Evolutionary conservation across 75 land plant genomes (phyloP).

Genomic region (Isoetes taiwanensis): DNA sequence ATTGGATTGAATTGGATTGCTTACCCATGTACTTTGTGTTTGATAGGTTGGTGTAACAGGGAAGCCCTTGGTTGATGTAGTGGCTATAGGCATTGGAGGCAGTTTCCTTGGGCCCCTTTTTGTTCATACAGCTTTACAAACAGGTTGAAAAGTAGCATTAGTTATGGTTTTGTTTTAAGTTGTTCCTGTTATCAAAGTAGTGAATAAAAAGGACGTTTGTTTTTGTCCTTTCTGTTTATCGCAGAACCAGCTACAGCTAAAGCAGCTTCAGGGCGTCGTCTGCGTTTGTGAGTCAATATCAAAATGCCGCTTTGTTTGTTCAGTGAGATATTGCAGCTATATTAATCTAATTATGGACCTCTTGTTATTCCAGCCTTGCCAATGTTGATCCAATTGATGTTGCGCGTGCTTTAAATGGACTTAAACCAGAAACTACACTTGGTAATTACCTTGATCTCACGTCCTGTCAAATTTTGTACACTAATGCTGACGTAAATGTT

Average conservation of each 20-base stretch:
- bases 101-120: constrained; percentile 96
- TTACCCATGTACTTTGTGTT: not conserved
- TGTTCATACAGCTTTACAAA: constrained; percentile 93
- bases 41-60: constrained; percentile 87
- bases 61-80: constrained; percentile 69
- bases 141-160: constrained; percentile 31
- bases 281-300: constrained; percentile 66
- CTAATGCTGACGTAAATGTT: no score
- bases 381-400: constrained; percentile 98
- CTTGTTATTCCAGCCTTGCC: constrained; percentile 48
- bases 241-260: constrained; percentile 56
- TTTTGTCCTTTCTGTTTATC: not conserved
- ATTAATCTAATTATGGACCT: no score
- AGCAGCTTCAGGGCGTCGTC: constrained; percentile 54
- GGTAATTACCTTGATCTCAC: constrained; percentile 34
- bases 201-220: not conserved
- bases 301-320: no score
- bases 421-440: constrained; percentile 82
- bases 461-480: no score
- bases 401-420: constrained; percentile 51
- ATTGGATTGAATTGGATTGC: not conserved
- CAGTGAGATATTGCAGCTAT: no score
- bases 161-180: not conserved
- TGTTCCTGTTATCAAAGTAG: not conserved
- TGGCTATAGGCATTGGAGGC: constrained; percentile 93